Evolutionary conservation across 2,329 filamentous ascomycete species (phyloP), one percentile per base, ranked within the genome.

Genomic region (Stagonosporopsis tanaceti): DNA sequence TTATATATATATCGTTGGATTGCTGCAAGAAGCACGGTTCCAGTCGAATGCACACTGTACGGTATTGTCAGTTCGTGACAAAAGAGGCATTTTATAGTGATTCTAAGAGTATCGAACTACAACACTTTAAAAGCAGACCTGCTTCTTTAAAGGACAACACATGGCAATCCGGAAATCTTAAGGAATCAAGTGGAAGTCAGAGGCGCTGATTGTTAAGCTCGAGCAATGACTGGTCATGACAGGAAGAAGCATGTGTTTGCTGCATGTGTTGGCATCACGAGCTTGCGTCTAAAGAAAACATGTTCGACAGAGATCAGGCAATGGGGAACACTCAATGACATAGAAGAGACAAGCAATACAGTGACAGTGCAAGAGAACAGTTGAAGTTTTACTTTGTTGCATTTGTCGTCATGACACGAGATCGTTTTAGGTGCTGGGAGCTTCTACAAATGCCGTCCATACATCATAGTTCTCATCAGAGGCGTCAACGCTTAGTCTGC

Each of bases 331-430:
- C 20, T 25, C 9, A 25, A 24, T 34, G 24, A 42, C 39, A 24
- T 8, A 2, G 11, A 7, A 25, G 22, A 42, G 14, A 42, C 20
- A 15, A 30, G 17, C 5, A 22, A 32, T 27, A 32, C 24, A 44
- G 6, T 12, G 27, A 8, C 22, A 22, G 14, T 25, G 8, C 17
- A 47, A 41, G 22, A 44, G 17, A 47, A 9, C 35, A 34, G 2
- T 38, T 57, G 54, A 46, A 25, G 25, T 53, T 50, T 57, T 14
- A 57, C 48, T 28, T 53, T 53, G 15, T 53, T 57, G 53, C 34
- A 57, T 57, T 57, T 24, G 53, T 57, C 39, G 32, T 57, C 38
- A 50, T 24, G 34, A 35, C 45, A 32, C 38, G 44, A 50, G 34
- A 20, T 39, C 22, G 44, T 37, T 42, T 24, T 22, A 38, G 47